Conservation (phyloP, 768 basidiomycete species). For the Kwoniella newhampshirensis region DNA sequence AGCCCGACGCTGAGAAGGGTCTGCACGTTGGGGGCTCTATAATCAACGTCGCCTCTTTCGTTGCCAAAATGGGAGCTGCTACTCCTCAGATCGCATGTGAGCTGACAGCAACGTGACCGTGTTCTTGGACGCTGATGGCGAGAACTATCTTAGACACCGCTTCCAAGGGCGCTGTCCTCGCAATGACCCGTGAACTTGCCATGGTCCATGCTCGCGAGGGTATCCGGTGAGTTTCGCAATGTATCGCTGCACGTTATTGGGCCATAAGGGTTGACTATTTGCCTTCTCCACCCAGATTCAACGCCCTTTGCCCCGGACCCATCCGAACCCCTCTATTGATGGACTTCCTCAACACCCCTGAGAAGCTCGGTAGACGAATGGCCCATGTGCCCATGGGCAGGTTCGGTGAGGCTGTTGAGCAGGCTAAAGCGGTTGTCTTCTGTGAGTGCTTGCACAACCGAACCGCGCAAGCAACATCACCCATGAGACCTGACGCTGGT, state of each 20-base stretch:
- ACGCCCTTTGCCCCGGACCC: constrained; percentile 93
- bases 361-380: constrained; percentile 87
- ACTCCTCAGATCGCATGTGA: constrained; percentile 96
- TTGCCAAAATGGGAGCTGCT: constrained; percentile 91
- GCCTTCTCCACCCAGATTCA: too few relatives aligned
- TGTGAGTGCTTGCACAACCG: constrained; percentile 60
- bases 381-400: constrained; percentile 88
- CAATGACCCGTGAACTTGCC: constrained; percentile 96
- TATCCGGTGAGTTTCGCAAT: constrained; percentile 59
- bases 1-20: constrained; percentile 74
- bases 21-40: constrained; percentile 73
- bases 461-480: too few relatives aligned
- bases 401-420: constrained; percentile 94
- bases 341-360: constrained; percentile 95
- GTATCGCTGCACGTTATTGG: too few relatives aligned
- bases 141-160: constrained; percentile 70
- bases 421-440: constrained; percentile 90
- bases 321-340: constrained; percentile 94
- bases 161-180: constrained; percentile 96
- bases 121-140: not conserved
- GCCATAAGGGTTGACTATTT: too few relatives aligned
- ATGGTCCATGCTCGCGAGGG: constrained; percentile 98
- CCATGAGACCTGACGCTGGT: not conserved
- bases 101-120: constrained; percentile 49
- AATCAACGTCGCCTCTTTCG: constrained; percentile 98